Evolutionary conservation across 2,329 filamentous ascomycete species (phyloP).

Genomic region (Fusarium liriodendri): DNA sequence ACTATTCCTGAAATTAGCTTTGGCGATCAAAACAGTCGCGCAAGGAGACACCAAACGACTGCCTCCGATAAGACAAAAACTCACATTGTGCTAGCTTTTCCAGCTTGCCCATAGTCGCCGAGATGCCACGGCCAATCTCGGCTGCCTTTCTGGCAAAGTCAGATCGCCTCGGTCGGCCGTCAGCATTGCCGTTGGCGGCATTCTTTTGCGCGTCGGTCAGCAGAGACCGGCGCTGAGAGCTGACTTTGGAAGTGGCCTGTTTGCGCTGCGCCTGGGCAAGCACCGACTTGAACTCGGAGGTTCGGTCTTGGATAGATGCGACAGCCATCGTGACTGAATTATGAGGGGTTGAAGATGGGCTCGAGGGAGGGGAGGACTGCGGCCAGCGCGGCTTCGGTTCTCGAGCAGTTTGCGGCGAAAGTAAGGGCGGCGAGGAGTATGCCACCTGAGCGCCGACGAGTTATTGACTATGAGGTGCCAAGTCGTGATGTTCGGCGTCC

Average conservation of each 20-base stretch:
- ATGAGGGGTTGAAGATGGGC: conserved; percentile 26
- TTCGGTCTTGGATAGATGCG: conserved; percentile 93
- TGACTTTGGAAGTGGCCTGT: conserved; percentile 79
- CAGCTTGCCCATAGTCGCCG: conserved; percentile 92
- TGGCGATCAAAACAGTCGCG: background rate
- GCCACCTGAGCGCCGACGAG: conserved; percentile 17
- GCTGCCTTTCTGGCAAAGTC: conserved; percentile 94
- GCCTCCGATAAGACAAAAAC: conserved; percentile 43
- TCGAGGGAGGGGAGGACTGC: conserved; percentile 41
- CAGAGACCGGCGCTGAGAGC: conserved; percentile 83
- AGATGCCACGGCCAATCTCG: conserved; percentile 92
- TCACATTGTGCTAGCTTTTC: conserved; percentile 88
- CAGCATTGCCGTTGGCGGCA: conserved; percentile 61
- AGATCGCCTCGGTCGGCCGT: conserved; percentile 72
- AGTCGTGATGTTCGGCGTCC: conserved; percentile 11
- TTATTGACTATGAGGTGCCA: conserved; percentile 4
- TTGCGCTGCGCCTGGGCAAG: conserved; percentile 86
- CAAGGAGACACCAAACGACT: background rate
- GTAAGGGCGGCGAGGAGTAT: conserved; percentile 4
- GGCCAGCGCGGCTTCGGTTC: conserved; percentile 50
- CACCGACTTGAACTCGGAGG: conserved; percentile 93
- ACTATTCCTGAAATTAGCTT: conserved; percentile 60
- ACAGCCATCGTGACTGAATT: conserved; percentile 64
- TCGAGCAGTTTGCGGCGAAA: conserved; percentile 18
- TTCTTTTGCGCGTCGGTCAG: conserved; percentile 79